Evolutionary conservation across 345 rosid species (phyloP).

Genomic region (Dovyalis caffra): DNA sequence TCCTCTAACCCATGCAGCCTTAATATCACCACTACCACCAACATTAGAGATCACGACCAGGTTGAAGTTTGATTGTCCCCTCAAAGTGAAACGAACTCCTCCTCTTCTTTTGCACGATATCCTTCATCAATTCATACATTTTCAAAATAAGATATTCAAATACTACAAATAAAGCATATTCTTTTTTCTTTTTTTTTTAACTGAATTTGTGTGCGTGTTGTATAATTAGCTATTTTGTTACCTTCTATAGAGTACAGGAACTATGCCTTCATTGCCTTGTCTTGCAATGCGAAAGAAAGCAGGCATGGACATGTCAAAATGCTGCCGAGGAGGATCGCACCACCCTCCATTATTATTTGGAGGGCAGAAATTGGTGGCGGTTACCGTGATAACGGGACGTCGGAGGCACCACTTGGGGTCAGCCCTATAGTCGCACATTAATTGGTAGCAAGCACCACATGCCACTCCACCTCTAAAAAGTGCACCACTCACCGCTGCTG

Average conservation of each 20-base stretch:
- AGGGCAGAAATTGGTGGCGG: conserved; percentile 86
- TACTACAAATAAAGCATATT: too few relatives aligned
- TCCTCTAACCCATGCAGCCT: conserved; percentile 65
- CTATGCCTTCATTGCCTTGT: conserved; percentile 74
- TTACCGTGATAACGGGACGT: conserved; percentile 48
- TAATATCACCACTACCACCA: conserved; percentile 66
- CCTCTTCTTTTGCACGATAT: conserved; percentile 74
- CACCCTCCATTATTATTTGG: conserved; percentile 73
- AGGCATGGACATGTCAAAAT: conserved; percentile 77
- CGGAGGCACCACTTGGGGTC: conserved; percentile 85
- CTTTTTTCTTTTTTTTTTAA: too few relatives aligned
- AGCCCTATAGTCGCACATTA: conserved; percentile 49
- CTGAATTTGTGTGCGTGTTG: too few relatives aligned
- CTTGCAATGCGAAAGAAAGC: conserved; percentile 71
- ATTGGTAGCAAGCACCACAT: conserved; percentile 75
- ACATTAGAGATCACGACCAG: conserved; percentile 74
- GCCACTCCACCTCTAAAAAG: conserved; percentile 62
- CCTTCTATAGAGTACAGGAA: conserved; percentile 66
- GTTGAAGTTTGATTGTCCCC: conserved; percentile 70
- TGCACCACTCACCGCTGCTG: conserved; percentile 68
- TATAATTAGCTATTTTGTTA: conserved; percentile 8
- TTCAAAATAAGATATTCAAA: neutral
- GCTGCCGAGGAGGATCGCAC: conserved; percentile 78
- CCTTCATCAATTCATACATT: conserved; percentile 26
- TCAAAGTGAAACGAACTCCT: conserved; percentile 73